phyloP scores from a whole-genome alignment of 1,284 basidiomycete species.

The Ceratobasidium papillatum region DNA sequence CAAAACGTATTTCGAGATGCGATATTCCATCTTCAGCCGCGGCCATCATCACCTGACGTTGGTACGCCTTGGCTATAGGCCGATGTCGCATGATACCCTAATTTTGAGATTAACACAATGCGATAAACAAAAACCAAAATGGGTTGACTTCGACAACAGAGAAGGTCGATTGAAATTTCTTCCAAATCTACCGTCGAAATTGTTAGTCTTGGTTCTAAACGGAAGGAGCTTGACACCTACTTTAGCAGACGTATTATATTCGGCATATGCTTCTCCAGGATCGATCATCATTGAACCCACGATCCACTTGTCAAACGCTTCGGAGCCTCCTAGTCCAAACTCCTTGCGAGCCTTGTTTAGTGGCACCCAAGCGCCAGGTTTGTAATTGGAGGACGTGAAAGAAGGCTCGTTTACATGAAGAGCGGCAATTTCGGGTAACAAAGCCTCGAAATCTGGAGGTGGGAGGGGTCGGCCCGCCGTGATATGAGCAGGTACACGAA shows the following conservation, averaged over 20 bases:
- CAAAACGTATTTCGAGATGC: constrained; percentile 75
- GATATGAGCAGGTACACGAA: constrained; percentile 57
- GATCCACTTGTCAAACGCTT: constrained; percentile 74
- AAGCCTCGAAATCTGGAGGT: constrained; percentile 41
- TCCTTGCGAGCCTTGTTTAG: constrained; percentile 61
- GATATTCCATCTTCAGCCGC: constrained; percentile 76
- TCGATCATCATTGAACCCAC: constrained; percentile 67
- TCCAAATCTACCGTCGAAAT: constrained; percentile 66
- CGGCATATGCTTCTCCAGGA: constrained; percentile 71
- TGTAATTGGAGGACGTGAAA: constrained; percentile 60
- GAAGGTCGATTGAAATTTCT: constrained; percentile 69
- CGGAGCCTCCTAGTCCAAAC: constrained; percentile 55
- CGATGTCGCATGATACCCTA: constrained; percentile 64
- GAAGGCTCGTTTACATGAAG: constrained; percentile 13
- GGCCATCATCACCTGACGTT: constrained; percentile 68
- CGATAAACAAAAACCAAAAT: not conserved
- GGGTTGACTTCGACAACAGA: constrained; percentile 57
- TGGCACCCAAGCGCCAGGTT: constrained; percentile 61
- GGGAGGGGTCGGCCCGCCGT: constrained; percentile 53
- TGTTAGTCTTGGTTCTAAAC: not conserved
- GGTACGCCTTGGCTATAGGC: constrained; percentile 67
- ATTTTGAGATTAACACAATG: not conserved
- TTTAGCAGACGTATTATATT: constrained; percentile 72
- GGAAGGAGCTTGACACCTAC: constrained; percentile 50
- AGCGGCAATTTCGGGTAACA: constrained; percentile 7